Conservation (phyloP, 495 filamentous ascomycete species). For the Hyaloscypha hepaticicola region DNA sequence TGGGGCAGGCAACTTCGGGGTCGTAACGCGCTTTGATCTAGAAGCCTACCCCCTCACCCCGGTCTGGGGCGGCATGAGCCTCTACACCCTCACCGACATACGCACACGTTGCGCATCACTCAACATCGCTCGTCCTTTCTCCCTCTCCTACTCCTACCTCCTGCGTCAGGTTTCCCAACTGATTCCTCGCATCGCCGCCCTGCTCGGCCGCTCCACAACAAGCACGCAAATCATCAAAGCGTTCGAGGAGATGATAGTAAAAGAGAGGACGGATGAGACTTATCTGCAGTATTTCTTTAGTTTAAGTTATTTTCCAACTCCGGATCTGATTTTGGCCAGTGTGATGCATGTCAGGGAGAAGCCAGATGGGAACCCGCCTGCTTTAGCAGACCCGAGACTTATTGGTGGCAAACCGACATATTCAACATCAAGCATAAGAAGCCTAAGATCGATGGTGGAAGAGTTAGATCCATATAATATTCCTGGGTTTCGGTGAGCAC, state of each 20-base stretch:
- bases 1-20: constrained; percentile 48
- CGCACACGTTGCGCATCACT: background rate
- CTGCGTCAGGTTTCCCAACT: background rate
- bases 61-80: background rate
- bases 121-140: background rate
- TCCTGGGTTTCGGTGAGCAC: background rate
- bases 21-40: constrained; percentile 50
- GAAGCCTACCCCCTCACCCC: background rate
- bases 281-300: background rate
- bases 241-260: background rate
- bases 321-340: background rate
- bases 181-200: background rate
- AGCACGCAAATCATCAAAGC: background rate
- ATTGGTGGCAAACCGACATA: background rate
- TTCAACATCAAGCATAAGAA: background rate
- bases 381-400: background rate
- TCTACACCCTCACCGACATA: background rate
- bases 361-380: background rate
- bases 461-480: background rate
- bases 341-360: background rate
- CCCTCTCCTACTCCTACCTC: background rate
- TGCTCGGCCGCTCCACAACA: background rate
- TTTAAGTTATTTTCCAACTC: background rate
- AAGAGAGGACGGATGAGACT: background rate
- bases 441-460: background rate